Conservation (phyloP, 2,329 filamentous ascomycete species). For the Fusarium mangiferae region DNA sequence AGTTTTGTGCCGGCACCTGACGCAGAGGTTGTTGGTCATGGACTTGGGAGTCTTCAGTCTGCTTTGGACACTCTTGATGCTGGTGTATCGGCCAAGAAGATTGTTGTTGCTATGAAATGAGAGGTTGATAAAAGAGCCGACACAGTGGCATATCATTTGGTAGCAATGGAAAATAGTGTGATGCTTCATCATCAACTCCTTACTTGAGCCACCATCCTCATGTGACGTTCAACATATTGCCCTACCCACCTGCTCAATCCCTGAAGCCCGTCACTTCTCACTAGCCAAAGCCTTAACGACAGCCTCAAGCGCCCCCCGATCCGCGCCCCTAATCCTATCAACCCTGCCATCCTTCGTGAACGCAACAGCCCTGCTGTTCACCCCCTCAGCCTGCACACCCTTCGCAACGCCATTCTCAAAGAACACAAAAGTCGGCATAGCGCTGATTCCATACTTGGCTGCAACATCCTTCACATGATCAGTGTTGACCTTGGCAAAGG, state of each 20-base stretch:
- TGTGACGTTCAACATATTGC: not conserved
- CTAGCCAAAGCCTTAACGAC: constrained; percentile 42
- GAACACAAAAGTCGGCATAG: constrained; percentile 90
- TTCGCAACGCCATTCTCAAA: constrained; percentile 76
- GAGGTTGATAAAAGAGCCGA: too few species aligned
- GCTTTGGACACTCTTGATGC: not conserved
- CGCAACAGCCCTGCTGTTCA: constrained; percentile 37
- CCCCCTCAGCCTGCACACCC: constrained; percentile 38
- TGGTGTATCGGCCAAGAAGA: constrained; percentile 10
- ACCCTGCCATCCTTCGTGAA: constrained; percentile 43
- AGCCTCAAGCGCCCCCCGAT: constrained; percentile 42
- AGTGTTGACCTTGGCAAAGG: constrained; percentile 90
- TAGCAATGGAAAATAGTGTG: not conserved
- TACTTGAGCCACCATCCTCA: too few species aligned
- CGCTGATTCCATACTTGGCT: constrained; percentile 79
- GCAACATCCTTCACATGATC: constrained; percentile 81
- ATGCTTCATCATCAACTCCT: not conserved
- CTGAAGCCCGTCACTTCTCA: not conserved
- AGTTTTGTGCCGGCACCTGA: constrained; percentile 1
- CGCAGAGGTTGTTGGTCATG: not conserved
- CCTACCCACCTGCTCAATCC: not conserved
- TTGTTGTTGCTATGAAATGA: constrained; percentile 4
- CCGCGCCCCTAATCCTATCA: constrained; percentile 46
- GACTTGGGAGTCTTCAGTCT: not conserved
- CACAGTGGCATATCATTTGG: not conserved